Evolutionary conservation across 1,284 basidiomycete genomes (phyloP), one percentile per base, ranked within the genome.

Genomic region (Puccinia novopanici): DNA sequence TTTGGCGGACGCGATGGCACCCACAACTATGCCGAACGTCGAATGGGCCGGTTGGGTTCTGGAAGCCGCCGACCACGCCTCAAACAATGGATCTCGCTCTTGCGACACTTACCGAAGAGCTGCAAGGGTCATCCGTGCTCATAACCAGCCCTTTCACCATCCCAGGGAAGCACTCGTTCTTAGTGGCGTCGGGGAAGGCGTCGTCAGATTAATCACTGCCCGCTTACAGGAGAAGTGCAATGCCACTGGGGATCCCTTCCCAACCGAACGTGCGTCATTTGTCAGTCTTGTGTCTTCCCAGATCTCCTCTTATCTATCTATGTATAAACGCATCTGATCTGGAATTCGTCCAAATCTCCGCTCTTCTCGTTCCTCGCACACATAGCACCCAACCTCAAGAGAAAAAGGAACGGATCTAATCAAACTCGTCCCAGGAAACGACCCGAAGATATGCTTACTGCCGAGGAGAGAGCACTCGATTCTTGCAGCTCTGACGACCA

Each of bases 11-110:
- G 3, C 15, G 30, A 63, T 63, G 61, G 37, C 61, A 40, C 70
- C 70, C 55, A n/a, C 50, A 72, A 72, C 52, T 6, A 22, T 50
- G 24, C 34, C 50, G 30, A 75, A 75, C 50, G 54, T 24, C 42
- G 73, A 75, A 61, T 78, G 76, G 76, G 76, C 76, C 12, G 65
- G 54, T 22, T 78, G 76, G 76, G 50, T 78, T 42, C 65, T 71
- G 45, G 52, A 78, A 37, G 76, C 76, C 8, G 76, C 76, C 17
- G 65, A 78, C 40, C 50, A 68, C 55, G 76, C 76, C 55, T 22
- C 55, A 12, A 45, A 15, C 34, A 70, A 78, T 40, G 76, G 76
- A 15, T 59, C 63, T 13, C 63, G 76, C 19, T 50, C 63, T n/a
- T 65, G 57, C 19, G 76, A 78, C 40, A 70, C 65, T 15, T 78